Evolutionary conservation across 495 filamentous ascomycete species (phyloP), one percentile per base, ranked within the genome.

Genomic region (Trypethelium eluteriae): DNA sequence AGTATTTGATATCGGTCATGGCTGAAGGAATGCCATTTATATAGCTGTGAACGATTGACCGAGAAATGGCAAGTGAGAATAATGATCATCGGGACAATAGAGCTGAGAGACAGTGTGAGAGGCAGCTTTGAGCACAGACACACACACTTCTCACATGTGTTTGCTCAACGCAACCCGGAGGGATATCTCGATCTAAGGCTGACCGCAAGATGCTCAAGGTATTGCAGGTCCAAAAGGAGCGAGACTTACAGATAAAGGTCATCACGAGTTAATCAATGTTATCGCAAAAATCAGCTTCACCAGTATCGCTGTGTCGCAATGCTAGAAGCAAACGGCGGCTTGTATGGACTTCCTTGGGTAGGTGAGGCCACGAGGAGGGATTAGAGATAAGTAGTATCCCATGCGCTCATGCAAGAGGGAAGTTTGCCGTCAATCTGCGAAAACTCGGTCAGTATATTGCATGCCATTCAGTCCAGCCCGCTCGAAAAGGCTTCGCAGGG

Each of bases 181-280:
- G 32, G 36, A 35, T 3, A 1, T 14, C 36, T 36, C 11, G 14
- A 34, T 59, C 25, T 32, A 59, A 36, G 32, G 32, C 7, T 25
- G 49, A 16, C 18, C 9, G n/a, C 11, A 18, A 16, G n/a, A 59
- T 18, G 32, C 53, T 59, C 53, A 36, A 18, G 36, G 32, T 32
- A 14, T 36, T 59, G 14, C 32, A 2, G 36, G 11, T 10, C 53
- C 53, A 59, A 59, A 59, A 59, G 14, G 32, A 36, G 32, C 5
- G 32, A 36, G 49, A 59, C 53, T 59, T 59, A 59, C 53, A 59
- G 53, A 59, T 59, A 59, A 59, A 18, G 14, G 53, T 59, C 53
- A 59, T 59, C 53, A 59, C 53, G 53, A 59, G 53, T 7, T n/a
- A 14, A 14, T 3, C 32, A 14, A 36, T 4, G 36, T 35, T 36